Conservation (phyloP, 2,329 filamentous ascomycete species). For the Trichoderma afroharzianum region DNA sequence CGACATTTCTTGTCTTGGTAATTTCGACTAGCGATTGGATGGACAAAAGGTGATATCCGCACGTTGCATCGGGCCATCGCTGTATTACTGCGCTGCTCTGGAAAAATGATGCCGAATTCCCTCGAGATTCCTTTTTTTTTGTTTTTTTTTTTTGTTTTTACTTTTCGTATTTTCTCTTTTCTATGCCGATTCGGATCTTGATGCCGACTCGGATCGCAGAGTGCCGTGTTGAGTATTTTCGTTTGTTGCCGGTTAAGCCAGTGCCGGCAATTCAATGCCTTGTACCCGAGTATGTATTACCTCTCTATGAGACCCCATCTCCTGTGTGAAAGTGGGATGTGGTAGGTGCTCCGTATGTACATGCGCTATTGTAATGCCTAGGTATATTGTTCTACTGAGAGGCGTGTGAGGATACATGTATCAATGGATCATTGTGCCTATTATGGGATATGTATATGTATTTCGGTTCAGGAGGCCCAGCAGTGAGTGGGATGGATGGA, state of each 20-base stretch:
- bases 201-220: background rate
- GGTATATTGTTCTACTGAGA: background rate
- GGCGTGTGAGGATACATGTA: background rate
- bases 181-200: background rate
- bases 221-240: background rate
- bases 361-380: too few species aligned
- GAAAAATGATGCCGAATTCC: background rate
- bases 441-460: background rate
- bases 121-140: background rate
- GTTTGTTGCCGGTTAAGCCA: background rate
- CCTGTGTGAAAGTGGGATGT: background rate
- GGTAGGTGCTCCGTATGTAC: too few species aligned
- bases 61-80: background rate
- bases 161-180: background rate
- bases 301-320: background rate
- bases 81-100: too few species aligned
- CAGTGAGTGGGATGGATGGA: background rate
- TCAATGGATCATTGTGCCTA: background rate
- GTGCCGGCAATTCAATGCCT: background rate
- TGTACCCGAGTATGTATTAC: background rate
- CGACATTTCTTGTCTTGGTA: background rate
- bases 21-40: background rate
- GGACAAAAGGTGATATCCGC: background rate
- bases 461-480: background rate
- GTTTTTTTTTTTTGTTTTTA: background rate